Percentiles rank a stretch among this genome's conserved stretches.
phyloP scores from a whole-genome alignment of 83 land plant genomes.

The Larix sibirica region DNA sequence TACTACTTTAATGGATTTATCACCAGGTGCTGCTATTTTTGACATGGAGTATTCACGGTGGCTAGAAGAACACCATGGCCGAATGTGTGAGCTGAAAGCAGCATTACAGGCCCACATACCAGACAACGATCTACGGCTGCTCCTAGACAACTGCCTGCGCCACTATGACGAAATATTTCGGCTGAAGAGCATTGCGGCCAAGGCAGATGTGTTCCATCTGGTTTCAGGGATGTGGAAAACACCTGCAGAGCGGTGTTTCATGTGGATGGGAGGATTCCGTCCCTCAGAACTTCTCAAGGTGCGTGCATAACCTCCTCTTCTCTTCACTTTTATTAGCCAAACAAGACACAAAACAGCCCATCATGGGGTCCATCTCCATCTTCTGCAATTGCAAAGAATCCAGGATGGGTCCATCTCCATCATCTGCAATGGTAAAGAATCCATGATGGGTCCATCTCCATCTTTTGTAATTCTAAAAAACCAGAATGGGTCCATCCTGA shows the following conservation, averaged over 20 bases:
- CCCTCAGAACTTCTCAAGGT: conserved; percentile 89
- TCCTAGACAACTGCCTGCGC: conserved; percentile 57
- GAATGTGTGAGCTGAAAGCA: conserved; percentile 60
- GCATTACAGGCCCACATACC: conserved; percentile 71
- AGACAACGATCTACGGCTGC: conserved; percentile 65
- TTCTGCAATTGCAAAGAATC: too few relatives aligned
- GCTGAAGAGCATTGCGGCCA: conserved; percentile 58
- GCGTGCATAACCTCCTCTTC: neutral
- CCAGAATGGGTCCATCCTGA: too few relatives aligned
- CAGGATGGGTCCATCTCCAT: too few relatives aligned
- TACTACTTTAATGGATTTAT: too few relatives aligned
- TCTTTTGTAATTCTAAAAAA: too few relatives aligned
- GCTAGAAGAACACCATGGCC: conserved; percentile 77
- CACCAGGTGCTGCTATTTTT: too few relatives aligned
- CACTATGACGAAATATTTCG: conserved; percentile 60
- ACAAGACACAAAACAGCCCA: too few relatives aligned
- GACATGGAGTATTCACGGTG: conserved; percentile 47
- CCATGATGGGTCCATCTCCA: too few relatives aligned
- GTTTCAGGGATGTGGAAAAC: conserved; percentile 88
- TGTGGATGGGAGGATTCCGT: conserved; percentile 92
- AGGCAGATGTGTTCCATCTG: conserved; percentile 73
- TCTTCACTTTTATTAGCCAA: too few relatives aligned
- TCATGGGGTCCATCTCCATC: too few relatives aligned
- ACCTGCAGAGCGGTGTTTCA: conserved; percentile 87
- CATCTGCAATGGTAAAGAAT: too few relatives aligned